These are phyloP conservation scores for Neurospora africana DNA, from an alignment of 495 filamentous ascomycete species.

Conservation along the genomic window DNA sequence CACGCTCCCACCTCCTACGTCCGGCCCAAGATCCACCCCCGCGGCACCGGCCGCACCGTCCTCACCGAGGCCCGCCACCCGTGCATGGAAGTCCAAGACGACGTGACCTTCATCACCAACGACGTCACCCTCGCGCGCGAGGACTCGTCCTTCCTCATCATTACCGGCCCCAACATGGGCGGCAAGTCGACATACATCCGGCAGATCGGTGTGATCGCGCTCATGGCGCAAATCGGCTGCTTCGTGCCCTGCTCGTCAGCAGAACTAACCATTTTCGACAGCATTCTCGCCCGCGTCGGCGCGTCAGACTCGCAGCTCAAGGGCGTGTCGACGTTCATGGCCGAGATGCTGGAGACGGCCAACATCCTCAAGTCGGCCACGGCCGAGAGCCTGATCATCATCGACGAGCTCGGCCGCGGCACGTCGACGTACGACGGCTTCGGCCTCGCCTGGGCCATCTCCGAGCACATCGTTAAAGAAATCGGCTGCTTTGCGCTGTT, in stretches of 20 bases:
- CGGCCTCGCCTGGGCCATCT: conserved; percentile 96
- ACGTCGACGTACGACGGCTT: conserved; percentile 99
- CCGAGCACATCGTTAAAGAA: conserved; percentile 91
- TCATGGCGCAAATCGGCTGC: conserved; percentile 96
- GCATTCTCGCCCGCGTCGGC: conserved; percentile 91
- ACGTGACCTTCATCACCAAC: conserved; percentile 97
- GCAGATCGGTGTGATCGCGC: conserved; percentile 91
- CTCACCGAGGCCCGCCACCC: conserved; percentile 91
- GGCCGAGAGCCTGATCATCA: conserved; percentile 88
- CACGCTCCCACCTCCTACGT: conserved; percentile 89
- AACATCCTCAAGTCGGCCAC: conserved; percentile 98
- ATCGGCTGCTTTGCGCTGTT: conserved; percentile 91
- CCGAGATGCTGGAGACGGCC: conserved; percentile 97
- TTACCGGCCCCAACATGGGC: conserved; percentile 98
- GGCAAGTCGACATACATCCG: conserved; percentile 98
- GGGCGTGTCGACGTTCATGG: conserved; percentile 99
- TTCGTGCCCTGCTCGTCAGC: conserved; percentile 90
- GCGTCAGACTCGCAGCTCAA: conserved; percentile 95
- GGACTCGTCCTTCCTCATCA: conserved; percentile 84
- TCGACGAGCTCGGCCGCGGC: conserved; percentile 95
- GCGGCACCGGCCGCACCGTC: conserved; percentile 81
- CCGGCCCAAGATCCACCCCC: conserved; percentile 82
- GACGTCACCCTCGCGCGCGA: conserved; percentile 78
- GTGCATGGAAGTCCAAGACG: conserved; percentile 99
- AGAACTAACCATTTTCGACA: conserved; percentile 93